A percentile compares a stretch with the other conserved stretches of the same genome.
phyloP scores from a whole-genome alignment of 177 flowering plant genomes.

The Vitis hybrid region DNA sequence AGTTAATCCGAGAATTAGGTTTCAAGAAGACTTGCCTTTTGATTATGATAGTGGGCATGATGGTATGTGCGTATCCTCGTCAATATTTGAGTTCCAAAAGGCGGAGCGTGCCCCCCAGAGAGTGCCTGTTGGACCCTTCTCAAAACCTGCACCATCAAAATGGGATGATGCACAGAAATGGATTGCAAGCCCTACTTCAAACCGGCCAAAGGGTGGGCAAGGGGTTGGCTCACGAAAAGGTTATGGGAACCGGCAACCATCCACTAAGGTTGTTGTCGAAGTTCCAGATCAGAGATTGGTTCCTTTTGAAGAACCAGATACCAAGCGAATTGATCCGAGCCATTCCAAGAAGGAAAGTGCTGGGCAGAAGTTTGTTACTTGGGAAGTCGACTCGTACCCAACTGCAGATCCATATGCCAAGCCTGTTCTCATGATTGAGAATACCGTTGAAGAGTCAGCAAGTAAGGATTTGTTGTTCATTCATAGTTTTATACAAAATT shows the following conservation, averaged over 20 bases:
- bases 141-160: conserved; percentile 80
- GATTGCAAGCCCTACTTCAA: conserved; percentile 82
- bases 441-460: conserved; percentile 47
- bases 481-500: not conserved
- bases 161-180: conserved; percentile 99
- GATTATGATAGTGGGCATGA: conserved; percentile 55
- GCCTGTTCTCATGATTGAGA: conserved; percentile 45
- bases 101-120: conserved; percentile 57
- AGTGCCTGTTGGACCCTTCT: conserved; percentile 54
- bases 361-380: conserved; percentile 45
- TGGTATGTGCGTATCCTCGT: conserved; percentile 27
- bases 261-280: conserved; percentile 61
- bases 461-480: conserved; percentile 37
- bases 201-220: conserved; percentile 40
- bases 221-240: conserved; percentile 41
- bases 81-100: conserved; percentile 73
- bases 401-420: conserved; percentile 50
- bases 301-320: conserved; percentile 65
- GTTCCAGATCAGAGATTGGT: conserved; percentile 53
- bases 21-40: conserved; percentile 41
- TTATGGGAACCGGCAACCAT: conserved; percentile 46
- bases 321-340: conserved; percentile 61
- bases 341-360: conserved; percentile 44
- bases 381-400: conserved; percentile 45
- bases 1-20: conserved; percentile 40